Base-by-base conservation (phyloP, 106 monocot genomes). In the Dendrobium chrysotoxum region DNA sequence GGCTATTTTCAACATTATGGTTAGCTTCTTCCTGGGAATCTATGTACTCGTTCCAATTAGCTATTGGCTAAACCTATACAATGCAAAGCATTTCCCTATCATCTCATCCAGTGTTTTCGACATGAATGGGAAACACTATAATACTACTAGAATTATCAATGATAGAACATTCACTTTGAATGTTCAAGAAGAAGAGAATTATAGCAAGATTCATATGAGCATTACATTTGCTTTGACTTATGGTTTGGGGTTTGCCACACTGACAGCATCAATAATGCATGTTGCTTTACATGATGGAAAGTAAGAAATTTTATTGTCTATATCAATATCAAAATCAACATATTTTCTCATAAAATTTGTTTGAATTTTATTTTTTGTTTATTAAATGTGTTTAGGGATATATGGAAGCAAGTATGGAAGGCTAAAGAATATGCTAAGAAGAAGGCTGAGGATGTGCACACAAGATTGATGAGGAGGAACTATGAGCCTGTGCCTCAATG, bases 401-500 rank as follows among this genome's bases (percentile, higher is more conserved):
- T 83, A 15, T 75, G 55, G 83, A 26, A 47, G 57, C 3, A 44
- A 23, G 86, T 83, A 86, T 28, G 57, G 11, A 65, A 73, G 11
- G 68, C 88, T 3, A 31, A 81, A 20, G 50, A 61, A 16, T 54
- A 68, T 42, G 65, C 74, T 18, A 58, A 75, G 20, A 53, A 73
- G n/a, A 84, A 79, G 45, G 38, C 57, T 0, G 72, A 66, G 13
- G 82, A 82, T 67, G 82, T 82, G 11, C 82, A 82, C 44, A 82
- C 82, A 2, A 82, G 82, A 28, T 66, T 96, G 11, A 96, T 96
- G 96, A 90, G 83, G 80, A 35, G 35, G 35, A 89, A 90, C 79
- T 93, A 96, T 78, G 85, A 88, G 76, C 82, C 82, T 38, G 96
- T 96, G 21, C 93, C 96, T 5, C 83, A 96, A 28, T 96, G 91